These are phyloP conservation scores for Pholiota molesta DNA, from an alignment of 768 basidiomycete genomes.

Conservation along the genomic window DNA sequence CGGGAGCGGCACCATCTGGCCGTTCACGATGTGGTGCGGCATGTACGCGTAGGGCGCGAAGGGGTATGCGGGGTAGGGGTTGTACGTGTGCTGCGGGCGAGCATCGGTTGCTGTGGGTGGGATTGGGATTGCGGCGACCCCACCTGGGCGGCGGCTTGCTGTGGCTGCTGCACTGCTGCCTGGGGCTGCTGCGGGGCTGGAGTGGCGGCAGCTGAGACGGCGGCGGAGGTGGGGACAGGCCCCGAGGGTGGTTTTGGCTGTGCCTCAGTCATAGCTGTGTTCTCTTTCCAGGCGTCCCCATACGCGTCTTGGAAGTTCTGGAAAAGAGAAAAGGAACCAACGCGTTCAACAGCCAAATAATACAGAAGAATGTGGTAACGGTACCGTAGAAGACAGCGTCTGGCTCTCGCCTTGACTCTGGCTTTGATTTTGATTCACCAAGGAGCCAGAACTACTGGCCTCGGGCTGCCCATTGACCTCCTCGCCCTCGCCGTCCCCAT, in stretches of 20 bases:
- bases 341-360: conserved; percentile 9
- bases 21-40: conserved; percentile 26
- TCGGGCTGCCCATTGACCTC: conserved; percentile 11
- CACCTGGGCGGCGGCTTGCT: not conserved
- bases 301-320: conserved; percentile 55
- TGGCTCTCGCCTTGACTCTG: conserved; percentile 7
- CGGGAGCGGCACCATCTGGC: conserved; percentile 23
- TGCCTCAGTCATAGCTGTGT: conserved; percentile 40
- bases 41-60: conserved; percentile 31
- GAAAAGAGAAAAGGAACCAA: conserved; percentile 4
- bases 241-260: conserved; percentile 16
- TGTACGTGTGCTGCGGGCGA: conserved; percentile 21
- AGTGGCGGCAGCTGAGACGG: conserved; percentile 11
- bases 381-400: conserved; percentile 17
- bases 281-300: conserved; percentile 65
- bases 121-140: not conserved
- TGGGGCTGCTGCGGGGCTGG: conserved; percentile 19
- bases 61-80: conserved; percentile 29
- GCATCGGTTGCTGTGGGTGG: conserved; percentile 1
- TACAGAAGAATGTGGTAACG: conserved; percentile 2
- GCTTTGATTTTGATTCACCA: not conserved
- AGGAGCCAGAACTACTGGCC: conserved; percentile 1
- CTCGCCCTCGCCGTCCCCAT: conserved; percentile 21
- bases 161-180: not conserved
- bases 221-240: conserved; percentile 9